Evolutionary conservation across 495 filamentous ascomycete species (phyloP).

Genomic region (Podospora conica): DNA sequence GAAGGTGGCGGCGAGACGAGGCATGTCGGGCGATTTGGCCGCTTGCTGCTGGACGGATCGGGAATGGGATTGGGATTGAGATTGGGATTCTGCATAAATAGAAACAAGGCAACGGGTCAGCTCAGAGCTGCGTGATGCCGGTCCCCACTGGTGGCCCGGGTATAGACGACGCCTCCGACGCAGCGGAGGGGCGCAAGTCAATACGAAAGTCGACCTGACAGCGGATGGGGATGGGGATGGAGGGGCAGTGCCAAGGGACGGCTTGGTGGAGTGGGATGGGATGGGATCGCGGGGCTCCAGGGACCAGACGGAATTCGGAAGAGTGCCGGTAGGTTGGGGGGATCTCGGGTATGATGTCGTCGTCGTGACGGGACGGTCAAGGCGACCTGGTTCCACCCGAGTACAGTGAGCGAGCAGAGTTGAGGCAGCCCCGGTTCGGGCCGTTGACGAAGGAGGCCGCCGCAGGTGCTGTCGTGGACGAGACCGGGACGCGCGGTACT

Average conservation of each 20-base stretch:
- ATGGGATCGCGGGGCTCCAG: not conserved
- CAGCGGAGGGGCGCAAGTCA: too few species aligned
- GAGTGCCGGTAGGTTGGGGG: too few species aligned
- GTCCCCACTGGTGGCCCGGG: not conserved
- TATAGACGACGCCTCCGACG: too few species aligned
- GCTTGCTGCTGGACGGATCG: conserved; percentile 18
- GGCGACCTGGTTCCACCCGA: not conserved
- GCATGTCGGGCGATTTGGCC: conserved; percentile 41
- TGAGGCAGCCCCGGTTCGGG: not conserved
- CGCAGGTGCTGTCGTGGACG: not conserved
- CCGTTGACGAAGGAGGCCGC: not conserved
- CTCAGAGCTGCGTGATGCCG: not conserved
- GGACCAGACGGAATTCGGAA: not conserved
- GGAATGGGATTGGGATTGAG: not conserved
- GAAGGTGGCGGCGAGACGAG: conserved; percentile 73
- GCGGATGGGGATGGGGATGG: not conserved
- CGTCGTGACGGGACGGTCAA: not conserved
- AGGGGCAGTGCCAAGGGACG: not conserved
- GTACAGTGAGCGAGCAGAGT: not conserved
- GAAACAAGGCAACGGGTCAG: conserved; percentile 11
- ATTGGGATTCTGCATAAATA: conserved; percentile 34
- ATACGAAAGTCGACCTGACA: not conserved
- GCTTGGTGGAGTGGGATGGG: not conserved
- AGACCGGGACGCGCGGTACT: not conserved
- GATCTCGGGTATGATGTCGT: not conserved